phyloP scores from a whole-genome alignment of 31 red algal genomes.

The Asparagopsis taxiformis region DNA sequence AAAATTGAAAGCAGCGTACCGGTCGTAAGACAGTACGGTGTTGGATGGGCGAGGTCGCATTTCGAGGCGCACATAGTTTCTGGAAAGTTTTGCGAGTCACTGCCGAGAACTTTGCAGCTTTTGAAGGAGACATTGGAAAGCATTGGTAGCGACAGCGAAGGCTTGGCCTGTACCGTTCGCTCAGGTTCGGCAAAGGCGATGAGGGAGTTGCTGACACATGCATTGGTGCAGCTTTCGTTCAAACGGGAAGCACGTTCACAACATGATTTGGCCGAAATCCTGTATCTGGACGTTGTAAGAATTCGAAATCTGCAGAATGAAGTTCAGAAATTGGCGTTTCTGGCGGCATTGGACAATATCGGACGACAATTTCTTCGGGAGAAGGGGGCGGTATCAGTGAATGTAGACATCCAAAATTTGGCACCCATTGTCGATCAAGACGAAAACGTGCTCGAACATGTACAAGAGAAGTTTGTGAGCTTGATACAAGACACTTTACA shows the following conservation, averaged over 20 bases:
- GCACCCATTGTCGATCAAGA: not conserved
- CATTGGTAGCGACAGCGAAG: not conserved
- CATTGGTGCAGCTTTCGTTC: constrained; percentile 25
- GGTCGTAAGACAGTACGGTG: constrained; percentile 51
- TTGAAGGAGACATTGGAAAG: constrained; percentile 18
- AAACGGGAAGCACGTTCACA: constrained; percentile 8
- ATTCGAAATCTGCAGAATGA: constrained; percentile 56
- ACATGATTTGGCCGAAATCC: constrained; percentile 36
- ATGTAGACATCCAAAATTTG: not conserved
- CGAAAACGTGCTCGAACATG: not conserved
- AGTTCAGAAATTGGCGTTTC: constrained; percentile 29
- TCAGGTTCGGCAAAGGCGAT: constrained; percentile 5
- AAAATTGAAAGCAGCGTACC: constrained; percentile 41
- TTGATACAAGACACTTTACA: not conserved
- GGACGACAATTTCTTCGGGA: constrained; percentile 27
- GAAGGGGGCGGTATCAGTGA: constrained; percentile 5
- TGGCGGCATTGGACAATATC: constrained; percentile 45
- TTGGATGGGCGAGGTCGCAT: constrained; percentile 49
- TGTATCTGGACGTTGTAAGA: constrained; percentile 39
- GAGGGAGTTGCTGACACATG: constrained; percentile 11
- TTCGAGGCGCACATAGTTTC: constrained; percentile 44
- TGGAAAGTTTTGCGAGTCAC: constrained; percentile 6
- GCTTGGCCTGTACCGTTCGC: constrained; percentile 1
- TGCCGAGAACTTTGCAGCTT: constrained; percentile 21
- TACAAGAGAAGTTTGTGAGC: constrained; percentile 1